Percentiles rank a stretch among this genome's conserved stretches.
phyloP scores from a whole-genome alignment of 78 protist species.

The Anaeramoeba flamelloides region DNA sequence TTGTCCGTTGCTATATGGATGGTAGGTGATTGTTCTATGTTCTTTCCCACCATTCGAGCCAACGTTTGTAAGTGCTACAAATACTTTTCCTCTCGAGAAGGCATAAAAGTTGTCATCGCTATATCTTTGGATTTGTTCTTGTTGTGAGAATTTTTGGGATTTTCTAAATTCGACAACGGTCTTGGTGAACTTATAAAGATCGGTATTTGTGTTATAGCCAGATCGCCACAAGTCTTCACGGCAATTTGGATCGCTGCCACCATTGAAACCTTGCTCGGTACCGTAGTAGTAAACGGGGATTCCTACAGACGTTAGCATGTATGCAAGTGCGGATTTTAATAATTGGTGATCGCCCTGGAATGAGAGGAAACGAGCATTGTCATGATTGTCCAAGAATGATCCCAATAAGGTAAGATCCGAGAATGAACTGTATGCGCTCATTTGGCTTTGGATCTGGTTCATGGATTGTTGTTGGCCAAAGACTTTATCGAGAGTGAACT shows the following conservation, averaged over 20 bases:
- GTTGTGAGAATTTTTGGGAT: neutral
- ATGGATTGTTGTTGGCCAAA: conserved; percentile 37
- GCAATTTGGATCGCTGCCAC: conserved; percentile 50
- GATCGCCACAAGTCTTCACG: conserved; percentile 66
- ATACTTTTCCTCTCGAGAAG: conserved; percentile 39
- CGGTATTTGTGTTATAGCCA: conserved; percentile 13
- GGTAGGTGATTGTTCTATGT: conserved; percentile 5
- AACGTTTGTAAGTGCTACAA: conserved; percentile 54
- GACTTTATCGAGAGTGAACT: conserved; percentile 36
- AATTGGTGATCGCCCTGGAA: conserved; percentile 26
- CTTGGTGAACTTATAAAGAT: conserved; percentile 23
- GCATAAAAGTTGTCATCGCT: conserved; percentile 28
- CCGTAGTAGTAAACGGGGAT: conserved; percentile 77
- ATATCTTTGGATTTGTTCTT: neutral
- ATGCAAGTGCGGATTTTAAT: conserved; percentile 48
- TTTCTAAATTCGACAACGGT: neutral
- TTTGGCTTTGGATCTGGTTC: conserved; percentile 27
- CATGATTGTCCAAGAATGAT: conserved; percentile 70
- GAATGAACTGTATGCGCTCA: neutral
- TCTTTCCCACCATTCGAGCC: conserved; percentile 31
- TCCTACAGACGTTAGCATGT: conserved; percentile 7
- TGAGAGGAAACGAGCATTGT: conserved; percentile 55
- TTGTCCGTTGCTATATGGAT: conserved; percentile 28
- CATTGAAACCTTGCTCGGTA: conserved; percentile 55
- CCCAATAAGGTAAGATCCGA: conserved; percentile 7